A percentile compares a stretch with the other conserved stretches of the same genome.
phyloP scores from a whole-genome alignment of 306 rosid species.

The Cucurbita argyrosperma region DNA sequence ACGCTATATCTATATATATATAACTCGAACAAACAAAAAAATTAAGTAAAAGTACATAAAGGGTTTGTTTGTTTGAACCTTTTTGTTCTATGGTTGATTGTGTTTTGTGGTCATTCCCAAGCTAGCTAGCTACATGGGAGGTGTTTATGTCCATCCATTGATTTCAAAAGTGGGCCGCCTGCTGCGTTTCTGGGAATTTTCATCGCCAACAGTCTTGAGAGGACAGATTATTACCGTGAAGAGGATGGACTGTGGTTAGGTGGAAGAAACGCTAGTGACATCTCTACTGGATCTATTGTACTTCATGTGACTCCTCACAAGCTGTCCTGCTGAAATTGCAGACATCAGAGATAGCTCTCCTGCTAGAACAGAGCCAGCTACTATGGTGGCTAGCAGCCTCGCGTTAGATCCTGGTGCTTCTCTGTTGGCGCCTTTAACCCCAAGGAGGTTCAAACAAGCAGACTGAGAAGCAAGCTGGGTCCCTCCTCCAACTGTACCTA shows the following conservation, averaged over 20 bases:
- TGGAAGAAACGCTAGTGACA: neutral
- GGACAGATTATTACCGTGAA: neutral
- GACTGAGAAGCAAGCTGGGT: conserved; percentile 15
- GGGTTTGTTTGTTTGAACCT: neutral
- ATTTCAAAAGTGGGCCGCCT: neutral
- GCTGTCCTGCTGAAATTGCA: conserved; percentile 14
- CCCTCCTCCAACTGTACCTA: conserved; percentile 14
- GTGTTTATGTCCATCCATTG: neutral
- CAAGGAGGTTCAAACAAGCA: conserved; percentile 12
- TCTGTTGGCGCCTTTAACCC: conserved; percentile 11
- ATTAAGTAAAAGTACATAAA: neutral
- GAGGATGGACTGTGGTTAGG: neutral
- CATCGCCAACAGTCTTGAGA: neutral
- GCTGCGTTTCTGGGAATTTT: neutral
- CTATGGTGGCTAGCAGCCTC: conserved; percentile 9
- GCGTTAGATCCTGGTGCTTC: conserved; percentile 13
- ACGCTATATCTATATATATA: neutral
- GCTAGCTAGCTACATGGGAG: neutral
- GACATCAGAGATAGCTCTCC: conserved; percentile 14
- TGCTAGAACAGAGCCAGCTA: conserved; percentile 11
- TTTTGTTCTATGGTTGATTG: conserved; percentile 1
- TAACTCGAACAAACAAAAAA: neutral
- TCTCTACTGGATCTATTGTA: conserved; percentile 15
- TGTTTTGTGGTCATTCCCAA: conserved; percentile 2
- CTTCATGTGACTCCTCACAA: conserved; percentile 13